phyloP scores from a whole-genome alignment of 495 filamentous ascomycete genomes.

The Filosporella fistucella region DNA sequence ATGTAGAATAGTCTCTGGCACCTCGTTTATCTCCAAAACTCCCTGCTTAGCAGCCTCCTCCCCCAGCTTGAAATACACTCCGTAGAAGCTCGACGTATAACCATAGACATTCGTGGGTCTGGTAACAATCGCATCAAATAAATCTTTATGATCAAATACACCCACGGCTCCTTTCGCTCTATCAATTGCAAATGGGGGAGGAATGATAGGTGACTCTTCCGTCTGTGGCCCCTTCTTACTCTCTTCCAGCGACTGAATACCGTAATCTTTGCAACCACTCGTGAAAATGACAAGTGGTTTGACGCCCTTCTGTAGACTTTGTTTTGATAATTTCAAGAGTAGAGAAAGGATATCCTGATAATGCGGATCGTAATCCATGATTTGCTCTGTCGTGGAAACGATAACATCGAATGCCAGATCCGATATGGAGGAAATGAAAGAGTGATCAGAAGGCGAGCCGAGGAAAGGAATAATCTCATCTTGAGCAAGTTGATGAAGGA shows the following conservation, averaged over 20 bases:
- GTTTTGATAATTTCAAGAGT: slow-evolving; percentile 14
- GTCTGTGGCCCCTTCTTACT: slow-evolving; percentile 29
- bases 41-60: slow-evolving; percentile 13
- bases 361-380: slow-evolving; percentile 28
- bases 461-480: neutral
- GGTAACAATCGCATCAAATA: slow-evolving; percentile 34
- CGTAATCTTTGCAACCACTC: slow-evolving; percentile 43
- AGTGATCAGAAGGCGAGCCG: neutral
- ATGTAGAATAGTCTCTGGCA: slow-evolving; percentile 34
- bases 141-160: slow-evolving; percentile 25
- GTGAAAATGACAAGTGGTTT: slow-evolving; percentile 33
- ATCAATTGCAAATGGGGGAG: slow-evolving; percentile 14
- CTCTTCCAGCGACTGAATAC: no score
- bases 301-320: slow-evolving; percentile 15
- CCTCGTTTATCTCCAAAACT: slow-evolving; percentile 22
- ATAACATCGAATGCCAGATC: slow-evolving; percentile 28
- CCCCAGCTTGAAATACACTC: slow-evolving; percentile 26
- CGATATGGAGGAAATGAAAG: neutral
- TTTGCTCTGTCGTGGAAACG: slow-evolving; percentile 34
- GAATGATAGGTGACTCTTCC: slow-evolving; percentile 29
- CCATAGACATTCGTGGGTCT: slow-evolving; percentile 36
- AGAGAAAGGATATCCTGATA: slow-evolving; percentile 26
- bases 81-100: slow-evolving; percentile 34
- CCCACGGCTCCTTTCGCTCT: slow-evolving; percentile 19
- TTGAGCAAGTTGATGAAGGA: neutral